These are phyloP conservation scores for Cymbopogon flexuosus DNA, from an alignment of 202 grass and related monocot species.

Conservation along the genomic window DNA sequence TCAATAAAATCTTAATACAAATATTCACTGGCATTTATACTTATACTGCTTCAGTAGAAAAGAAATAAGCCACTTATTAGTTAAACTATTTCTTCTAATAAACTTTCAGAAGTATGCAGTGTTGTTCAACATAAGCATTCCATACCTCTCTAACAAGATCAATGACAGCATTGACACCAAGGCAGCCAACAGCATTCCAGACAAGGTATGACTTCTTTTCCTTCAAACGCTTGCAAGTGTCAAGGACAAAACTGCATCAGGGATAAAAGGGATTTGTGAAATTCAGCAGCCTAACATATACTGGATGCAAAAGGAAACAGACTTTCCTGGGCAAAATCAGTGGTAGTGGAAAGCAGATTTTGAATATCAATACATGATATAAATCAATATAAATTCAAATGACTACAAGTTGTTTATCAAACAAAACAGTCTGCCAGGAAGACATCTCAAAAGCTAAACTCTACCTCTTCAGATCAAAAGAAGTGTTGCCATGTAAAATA, in stretches of 20 bases:
- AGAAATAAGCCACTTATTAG: not conserved
- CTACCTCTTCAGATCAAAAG: not conserved
- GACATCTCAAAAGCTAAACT: not conserved
- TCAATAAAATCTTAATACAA: constrained; percentile 9
- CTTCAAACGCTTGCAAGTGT: constrained; percentile 78
- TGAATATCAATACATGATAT: not conserved
- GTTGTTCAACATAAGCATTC: not conserved
- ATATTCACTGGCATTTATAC: not conserved
- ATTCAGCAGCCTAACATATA: not conserved
- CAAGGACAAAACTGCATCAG: constrained; percentile 68
- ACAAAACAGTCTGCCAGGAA: not conserved
- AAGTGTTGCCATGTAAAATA: not conserved
- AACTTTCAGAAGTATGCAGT: not conserved
- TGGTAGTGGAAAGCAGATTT: not conserved
- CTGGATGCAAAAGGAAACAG: not conserved
- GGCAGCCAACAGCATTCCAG: constrained; percentile 91
- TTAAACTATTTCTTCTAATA: not conserved
- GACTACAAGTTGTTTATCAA: not conserved
- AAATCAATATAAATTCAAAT: not conserved
- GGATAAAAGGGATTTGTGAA: not conserved
- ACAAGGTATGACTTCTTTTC: constrained; percentile 90
- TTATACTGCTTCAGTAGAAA: not conserved
- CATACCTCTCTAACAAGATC: constrained; percentile 91
- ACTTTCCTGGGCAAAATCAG: not conserved
- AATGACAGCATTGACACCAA: constrained; percentile 67